Percentiles rank a stretch among this genome's conserved stretches.
These are phyloP conservation scores for Filosporella fistucella DNA, from an alignment of 495 filamentous ascomycete species.

Conservation along the genomic window DNA sequence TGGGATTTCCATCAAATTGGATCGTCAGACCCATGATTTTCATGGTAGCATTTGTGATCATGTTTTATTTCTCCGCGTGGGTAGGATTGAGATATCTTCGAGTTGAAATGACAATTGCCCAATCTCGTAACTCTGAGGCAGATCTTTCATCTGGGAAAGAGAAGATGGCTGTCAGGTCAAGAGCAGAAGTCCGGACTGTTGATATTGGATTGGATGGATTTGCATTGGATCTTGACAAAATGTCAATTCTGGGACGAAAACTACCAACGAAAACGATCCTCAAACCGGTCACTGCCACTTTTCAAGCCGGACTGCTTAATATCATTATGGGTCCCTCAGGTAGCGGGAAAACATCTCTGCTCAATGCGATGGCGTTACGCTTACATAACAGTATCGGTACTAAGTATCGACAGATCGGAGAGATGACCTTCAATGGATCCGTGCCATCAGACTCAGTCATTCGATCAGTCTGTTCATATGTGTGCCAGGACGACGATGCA, in stretches of 20 bases:
- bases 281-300: constrained; percentile 54
- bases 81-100: constrained; percentile 52
- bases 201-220: constrained; percentile 57
- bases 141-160: constrained; percentile 59
- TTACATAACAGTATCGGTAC: constrained; percentile 51
- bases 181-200: constrained; percentile 49
- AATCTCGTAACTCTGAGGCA: constrained; percentile 45
- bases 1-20: constrained; percentile 62
- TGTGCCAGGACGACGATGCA: constrained; percentile 73
- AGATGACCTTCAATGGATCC: constrained; percentile 63
- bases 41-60: constrained; percentile 49
- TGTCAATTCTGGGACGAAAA: constrained; percentile 36
- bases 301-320: constrained; percentile 60
- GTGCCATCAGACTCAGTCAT: constrained; percentile 59
- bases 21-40: constrained; percentile 57
- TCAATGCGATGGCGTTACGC: constrained; percentile 64
- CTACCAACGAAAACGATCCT: constrained; percentile 53
- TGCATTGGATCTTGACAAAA: constrained; percentile 57
- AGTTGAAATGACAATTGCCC: constrained; percentile 56
- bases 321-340: constrained; percentile 78
- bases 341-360: constrained; percentile 65
- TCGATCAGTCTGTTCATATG: constrained; percentile 66
- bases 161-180: constrained; percentile 44
- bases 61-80: constrained; percentile 51
- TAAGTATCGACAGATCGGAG: constrained; percentile 49